Percentiles rank a stretch among this genome's conserved stretches.
Evolutionary conservation across 768 basidiomycete genomes (phyloP).

Genomic region (Suillus bovinus): DNA sequence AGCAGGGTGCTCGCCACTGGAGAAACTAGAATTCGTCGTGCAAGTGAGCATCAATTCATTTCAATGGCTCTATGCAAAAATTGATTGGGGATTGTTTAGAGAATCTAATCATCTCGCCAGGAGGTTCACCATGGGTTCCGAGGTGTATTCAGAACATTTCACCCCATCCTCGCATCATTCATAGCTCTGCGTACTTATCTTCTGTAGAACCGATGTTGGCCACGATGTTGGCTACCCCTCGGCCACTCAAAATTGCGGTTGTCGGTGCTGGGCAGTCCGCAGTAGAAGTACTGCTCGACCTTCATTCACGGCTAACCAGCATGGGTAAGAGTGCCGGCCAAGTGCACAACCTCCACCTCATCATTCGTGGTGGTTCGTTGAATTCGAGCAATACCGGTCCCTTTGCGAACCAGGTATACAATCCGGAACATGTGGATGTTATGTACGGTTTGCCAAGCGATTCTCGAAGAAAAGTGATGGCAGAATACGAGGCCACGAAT

Average conservation of each 20-base stretch:
- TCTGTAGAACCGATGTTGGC: slow-evolving; percentile 39
- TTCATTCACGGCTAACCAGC: slow-evolving; percentile 38
- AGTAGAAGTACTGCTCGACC: slow-evolving; percentile 47
- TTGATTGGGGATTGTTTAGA: slow-evolving; percentile 23
- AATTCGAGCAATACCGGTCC: slow-evolving; percentile 54
- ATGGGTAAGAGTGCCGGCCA: slow-evolving; percentile 26
- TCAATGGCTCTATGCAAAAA: background rate
- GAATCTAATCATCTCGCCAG: slow-evolving; percentile 53
- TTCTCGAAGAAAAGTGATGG: slow-evolving; percentile 36
- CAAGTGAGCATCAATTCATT: slow-evolving; percentile 36
- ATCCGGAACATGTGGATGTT: slow-evolving; percentile 44
- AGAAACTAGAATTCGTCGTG: slow-evolving; percentile 31
- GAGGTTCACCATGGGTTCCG: slow-evolving; percentile 48
- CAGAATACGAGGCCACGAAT: slow-evolving; percentile 51
- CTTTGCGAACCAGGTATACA: slow-evolving; percentile 57
- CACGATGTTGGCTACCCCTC: slow-evolving; percentile 20
- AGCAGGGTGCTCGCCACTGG: slow-evolving; percentile 38
- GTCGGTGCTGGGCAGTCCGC: slow-evolving; percentile 51
- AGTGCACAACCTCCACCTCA: slow-evolving; percentile 47
- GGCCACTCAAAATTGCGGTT: slow-evolving; percentile 43
- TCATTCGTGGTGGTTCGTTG: slow-evolving; percentile 50
- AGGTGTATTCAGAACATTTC: slow-evolving; percentile 31
- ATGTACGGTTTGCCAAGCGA: slow-evolving; percentile 41
- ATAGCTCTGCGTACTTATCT: slow-evolving; percentile 44
- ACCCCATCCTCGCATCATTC: slow-evolving; percentile 39